A percentile compares a stretch with the other conserved stretches of the same genome.
Conservation (phyloP, 2,329 filamentous ascomycete genomes). For the Escovopsis sp. region DNA sequence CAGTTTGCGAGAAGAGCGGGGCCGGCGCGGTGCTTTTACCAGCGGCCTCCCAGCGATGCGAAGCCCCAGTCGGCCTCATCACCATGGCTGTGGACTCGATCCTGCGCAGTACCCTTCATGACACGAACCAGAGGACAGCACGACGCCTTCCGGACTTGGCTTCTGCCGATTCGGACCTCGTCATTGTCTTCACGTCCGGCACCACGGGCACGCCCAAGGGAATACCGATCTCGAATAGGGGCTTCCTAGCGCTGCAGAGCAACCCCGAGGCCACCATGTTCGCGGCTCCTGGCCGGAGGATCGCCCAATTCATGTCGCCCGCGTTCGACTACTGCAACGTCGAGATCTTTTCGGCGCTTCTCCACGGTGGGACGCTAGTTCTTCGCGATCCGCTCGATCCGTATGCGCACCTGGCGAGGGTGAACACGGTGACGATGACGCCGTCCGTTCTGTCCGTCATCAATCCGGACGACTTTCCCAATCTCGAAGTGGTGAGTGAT, state of each 20-base stretch:
- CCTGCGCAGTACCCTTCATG: background rate
- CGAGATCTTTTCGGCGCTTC: slow-evolving; percentile 2
- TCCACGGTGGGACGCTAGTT: slow-evolving; percentile 4
- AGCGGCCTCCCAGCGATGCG: background rate
- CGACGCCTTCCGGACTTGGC: slow-evolving; percentile 1
- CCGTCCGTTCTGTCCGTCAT: slow-evolving; percentile 2
- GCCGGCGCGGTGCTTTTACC: background rate
- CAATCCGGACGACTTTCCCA: background rate
- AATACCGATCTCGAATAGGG: slow-evolving; percentile 2
- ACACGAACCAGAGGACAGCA: background rate
- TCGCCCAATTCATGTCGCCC: slow-evolving; percentile 5
- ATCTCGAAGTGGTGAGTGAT: slow-evolving; percentile 2
- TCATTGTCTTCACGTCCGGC: slow-evolving; percentile 4
- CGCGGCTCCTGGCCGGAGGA: slow-evolving; percentile 2
- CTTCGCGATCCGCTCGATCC: slow-evolving; percentile 3
- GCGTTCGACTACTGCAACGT: slow-evolving; percentile 3
- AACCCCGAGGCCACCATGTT: slow-evolving; percentile 4
- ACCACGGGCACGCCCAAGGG: slow-evolving; percentile 4
- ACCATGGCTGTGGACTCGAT: background rate
- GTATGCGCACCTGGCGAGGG: slow-evolving; percentile 1
- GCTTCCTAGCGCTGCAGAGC: slow-evolving; percentile 3
- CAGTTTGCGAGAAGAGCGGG: background rate
- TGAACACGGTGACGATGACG: slow-evolving; percentile 2
- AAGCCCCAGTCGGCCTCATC: background rate
- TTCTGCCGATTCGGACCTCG: slow-evolving; percentile 1